A percentile compares a stretch with the other conserved stretches of the same genome.
These are phyloP conservation scores for Solanum sejunctum DNA, from an alignment of 257 asterid genomes.

Conservation along the genomic window DNA sequence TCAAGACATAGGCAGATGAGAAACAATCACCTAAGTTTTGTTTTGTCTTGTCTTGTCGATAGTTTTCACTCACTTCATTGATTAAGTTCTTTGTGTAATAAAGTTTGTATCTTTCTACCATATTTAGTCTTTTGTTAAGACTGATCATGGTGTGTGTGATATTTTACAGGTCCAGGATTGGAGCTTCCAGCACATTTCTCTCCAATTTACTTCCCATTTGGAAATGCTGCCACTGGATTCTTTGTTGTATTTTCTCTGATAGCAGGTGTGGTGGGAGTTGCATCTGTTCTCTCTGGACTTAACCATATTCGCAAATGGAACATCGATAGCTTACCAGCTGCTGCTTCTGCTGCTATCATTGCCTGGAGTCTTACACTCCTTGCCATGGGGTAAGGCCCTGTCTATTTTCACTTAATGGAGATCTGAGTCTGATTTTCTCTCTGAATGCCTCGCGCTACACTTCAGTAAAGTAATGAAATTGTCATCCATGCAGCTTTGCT, in stretches of 20 bases:
- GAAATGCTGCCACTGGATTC: constrained; percentile 92
- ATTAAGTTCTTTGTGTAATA: not conserved
- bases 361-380: constrained; percentile 84
- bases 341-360: constrained; percentile 52
- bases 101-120: not conserved
- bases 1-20: not conserved
- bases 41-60: not conserved
- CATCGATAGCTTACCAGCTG: constrained; percentile 44
- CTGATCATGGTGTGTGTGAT: not conserved
- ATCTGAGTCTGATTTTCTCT: not conserved
- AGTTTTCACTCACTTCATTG: not conserved
- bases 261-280: constrained; percentile 79
- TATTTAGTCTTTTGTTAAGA: not conserved
- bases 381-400: constrained; percentile 67
- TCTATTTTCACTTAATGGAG: not conserved
- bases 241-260: constrained; percentile 58
- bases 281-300: constrained; percentile 49
- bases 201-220: constrained; percentile 78
- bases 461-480: not conserved
- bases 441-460: not conserved
- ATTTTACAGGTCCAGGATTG: constrained; percentile 46
- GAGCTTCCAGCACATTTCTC: constrained; percentile 77
- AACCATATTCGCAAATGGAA: constrained; percentile 59
- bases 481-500: constrained; percentile 44
- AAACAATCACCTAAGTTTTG: no score